Base-by-base conservation (phyloP, 1,139 yeast species). In the Magnusiomyces tetraspermus region DNA sequence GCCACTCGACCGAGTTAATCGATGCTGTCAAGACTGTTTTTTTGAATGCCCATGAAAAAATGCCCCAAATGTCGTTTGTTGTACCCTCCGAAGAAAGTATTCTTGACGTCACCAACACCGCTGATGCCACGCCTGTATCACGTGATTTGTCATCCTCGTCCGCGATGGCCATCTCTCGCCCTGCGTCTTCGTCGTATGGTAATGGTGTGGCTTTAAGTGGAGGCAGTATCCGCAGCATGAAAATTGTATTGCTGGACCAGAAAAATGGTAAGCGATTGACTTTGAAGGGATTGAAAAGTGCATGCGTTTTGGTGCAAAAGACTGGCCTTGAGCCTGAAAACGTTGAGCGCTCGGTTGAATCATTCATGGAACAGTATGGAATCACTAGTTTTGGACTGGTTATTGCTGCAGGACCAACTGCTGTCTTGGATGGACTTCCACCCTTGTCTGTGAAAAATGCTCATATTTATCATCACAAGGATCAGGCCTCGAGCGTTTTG, bases 1-100 rank as follows among this genome's bases (percentile, higher is more conserved):
- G 51, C 17, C 53, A 56, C 44, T 49, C 55, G 28, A 53, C 53
- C n/a, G 21, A 51, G 49, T 31, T 55, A 40, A 51, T 53, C 22
- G 51, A 50, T 23, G 41, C 49, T 5, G 52, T 53, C 11, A 53
- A 50, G 47, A 33, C 28, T 28, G 50, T 50, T 33, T 53, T 54
- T 44, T 50, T 49, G 26, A 42, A 30, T 22, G 40, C 43, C 6
- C 48, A 48, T 15, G 45, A 31, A 19, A 30, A 23, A n/a, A 30
- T 45, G 41, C 48, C 48, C 6, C 46, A 49, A 30, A 44, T 51
- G 26, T 17, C 38, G 11, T 42, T 54, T 49, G 44, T 48, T 15
- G 47, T 49, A 13, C 54, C 54, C 2, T 37, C 53, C n/a, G 5
- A 41, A 19, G 38, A 41, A 43, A 23, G 22, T 21, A 5, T 45